Conservation (phyloP, 2,329 filamentous ascomycete species). For the Scolecobasidium constrictum region DNA sequence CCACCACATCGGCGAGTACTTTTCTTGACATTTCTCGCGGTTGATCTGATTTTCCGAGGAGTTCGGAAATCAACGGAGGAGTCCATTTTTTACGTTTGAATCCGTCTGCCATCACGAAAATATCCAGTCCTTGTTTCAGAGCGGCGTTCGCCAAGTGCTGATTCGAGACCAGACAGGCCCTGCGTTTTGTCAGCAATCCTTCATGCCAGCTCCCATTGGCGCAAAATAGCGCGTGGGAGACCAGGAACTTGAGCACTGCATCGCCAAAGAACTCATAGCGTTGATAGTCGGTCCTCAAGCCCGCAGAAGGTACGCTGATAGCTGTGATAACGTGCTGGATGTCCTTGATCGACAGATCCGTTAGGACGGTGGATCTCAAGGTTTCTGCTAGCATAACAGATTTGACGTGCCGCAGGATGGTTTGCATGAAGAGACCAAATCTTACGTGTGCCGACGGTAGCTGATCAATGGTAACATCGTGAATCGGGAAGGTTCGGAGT, state of each 20-base stretch:
- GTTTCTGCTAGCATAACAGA: slow-evolving; percentile 50
- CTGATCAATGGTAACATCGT: no score
- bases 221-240: slow-evolving; percentile 53
- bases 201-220: slow-evolving; percentile 60
- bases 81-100: slow-evolving; percentile 66
- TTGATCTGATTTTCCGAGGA: slow-evolving; percentile 17
- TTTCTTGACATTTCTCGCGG: slow-evolving; percentile 53
- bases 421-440: slow-evolving; percentile 50
- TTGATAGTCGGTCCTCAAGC: slow-evolving; percentile 61
- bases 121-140: slow-evolving; percentile 52
- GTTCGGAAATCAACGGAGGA: slow-evolving; percentile 46
- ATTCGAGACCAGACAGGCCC: slow-evolving; percentile 65
- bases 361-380: slow-evolving; percentile 46
- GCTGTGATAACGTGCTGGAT: slow-evolving; percentile 52
- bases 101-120: slow-evolving; percentile 56
- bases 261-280: slow-evolving; percentile 81
- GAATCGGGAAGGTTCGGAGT: no score
- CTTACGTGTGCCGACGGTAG: no score
- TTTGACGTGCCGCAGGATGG: slow-evolving; percentile 58
- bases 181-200: slow-evolving; percentile 57
- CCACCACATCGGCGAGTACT: slow-evolving; percentile 75
- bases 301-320: slow-evolving; percentile 54
- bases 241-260: slow-evolving; percentile 64
- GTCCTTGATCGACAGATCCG: slow-evolving; percentile 41
- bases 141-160: slow-evolving; percentile 57